phyloP scores from a whole-genome alignment of 495 filamentous ascomycete genomes.

The Penicillium bovifimosum region DNA sequence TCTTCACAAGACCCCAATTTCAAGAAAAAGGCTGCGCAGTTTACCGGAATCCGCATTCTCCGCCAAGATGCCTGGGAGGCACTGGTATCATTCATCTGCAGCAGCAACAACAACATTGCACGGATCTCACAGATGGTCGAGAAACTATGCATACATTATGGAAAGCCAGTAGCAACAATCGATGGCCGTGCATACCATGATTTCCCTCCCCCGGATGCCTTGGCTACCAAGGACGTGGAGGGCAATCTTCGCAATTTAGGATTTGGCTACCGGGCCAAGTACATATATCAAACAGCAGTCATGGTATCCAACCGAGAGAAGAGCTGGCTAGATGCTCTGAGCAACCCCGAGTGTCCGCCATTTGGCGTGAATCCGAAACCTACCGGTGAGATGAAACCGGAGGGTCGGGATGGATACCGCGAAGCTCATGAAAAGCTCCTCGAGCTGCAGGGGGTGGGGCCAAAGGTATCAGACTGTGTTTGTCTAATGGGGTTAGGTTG shows the following conservation, averaged over 20 bases:
- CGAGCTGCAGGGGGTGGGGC: constrained; percentile 77
- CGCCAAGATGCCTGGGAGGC: constrained; percentile 96
- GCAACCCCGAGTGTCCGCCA: constrained; percentile 68
- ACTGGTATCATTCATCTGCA: constrained; percentile 91
- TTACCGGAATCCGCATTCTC: constrained; percentile 89
- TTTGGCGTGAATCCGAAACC: constrained; percentile 40
- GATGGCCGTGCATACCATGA: constrained; percentile 73
- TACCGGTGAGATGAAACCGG: constrained; percentile 49
- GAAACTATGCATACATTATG: constrained; percentile 84
- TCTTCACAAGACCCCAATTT: constrained; percentile 83
- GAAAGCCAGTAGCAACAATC: constrained; percentile 65
- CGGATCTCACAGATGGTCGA: constrained; percentile 95
- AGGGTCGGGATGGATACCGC: constrained; percentile 64
- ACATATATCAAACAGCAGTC: constrained; percentile 76
- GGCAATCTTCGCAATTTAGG: constrained; percentile 71
- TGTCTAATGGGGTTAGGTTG: constrained; percentile 97
- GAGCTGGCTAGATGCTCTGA: constrained; percentile 71
- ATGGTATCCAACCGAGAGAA: constrained; percentile 59
- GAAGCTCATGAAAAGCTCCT: constrained; percentile 78
- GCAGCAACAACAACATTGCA: constrained; percentile 96
- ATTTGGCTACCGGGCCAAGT: constrained; percentile 93
- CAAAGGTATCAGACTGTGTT: constrained; percentile 96
- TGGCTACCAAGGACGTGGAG: constrained; percentile 68
- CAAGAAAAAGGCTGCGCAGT: constrained; percentile 76
- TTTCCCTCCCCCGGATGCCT: constrained; percentile 69